Conservation (phyloP, 2,329 filamentous ascomycete genomes). For the Endoconidiophora laricicola region DNA sequence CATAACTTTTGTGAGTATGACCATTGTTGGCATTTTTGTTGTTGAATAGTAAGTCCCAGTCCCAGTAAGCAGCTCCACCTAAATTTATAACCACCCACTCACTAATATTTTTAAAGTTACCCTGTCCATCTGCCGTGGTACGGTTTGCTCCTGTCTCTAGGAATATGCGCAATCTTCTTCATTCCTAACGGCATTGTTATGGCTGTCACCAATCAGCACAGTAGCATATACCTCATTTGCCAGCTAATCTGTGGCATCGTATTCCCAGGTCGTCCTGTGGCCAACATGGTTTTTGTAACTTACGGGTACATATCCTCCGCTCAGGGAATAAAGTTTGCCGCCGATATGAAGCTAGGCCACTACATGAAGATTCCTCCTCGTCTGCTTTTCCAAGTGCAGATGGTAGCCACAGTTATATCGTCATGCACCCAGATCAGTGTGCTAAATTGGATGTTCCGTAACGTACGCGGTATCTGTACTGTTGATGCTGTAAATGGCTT, state of each 20-base stretch:
- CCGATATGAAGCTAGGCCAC: slow-evolving; percentile 72
- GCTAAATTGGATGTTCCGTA: slow-evolving; percentile 77
- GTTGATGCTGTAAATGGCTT: slow-evolving; percentile 69
- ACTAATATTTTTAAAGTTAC: slow-evolving; percentile 33
- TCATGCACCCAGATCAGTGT: slow-evolving; percentile 69
- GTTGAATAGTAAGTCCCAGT: slow-evolving; percentile 54
- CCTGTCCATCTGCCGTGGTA: slow-evolving; percentile 78
- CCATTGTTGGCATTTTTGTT: slow-evolving; percentile 63
- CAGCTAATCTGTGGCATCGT: slow-evolving; percentile 68
- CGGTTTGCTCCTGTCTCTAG: slow-evolving; percentile 61
- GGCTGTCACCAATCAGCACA: slow-evolving; percentile 83
- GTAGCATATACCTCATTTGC: slow-evolving; percentile 71
- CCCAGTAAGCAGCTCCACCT: background rate
- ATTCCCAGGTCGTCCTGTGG: slow-evolving; percentile 72
- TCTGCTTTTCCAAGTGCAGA: slow-evolving; percentile 64
- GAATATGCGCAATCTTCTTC: slow-evolving; percentile 65
- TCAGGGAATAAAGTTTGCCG: slow-evolving; percentile 77
- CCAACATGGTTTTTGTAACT: slow-evolving; percentile 86
- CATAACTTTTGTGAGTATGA: slow-evolving; percentile 57
- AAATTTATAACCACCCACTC: background rate
- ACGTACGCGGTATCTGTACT: slow-evolving; percentile 64
- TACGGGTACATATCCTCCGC: slow-evolving; percentile 82
- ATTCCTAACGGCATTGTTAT: slow-evolving; percentile 86
- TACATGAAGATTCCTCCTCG: slow-evolving; percentile 77
- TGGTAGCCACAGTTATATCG: slow-evolving; percentile 58